These are phyloP conservation scores for Fusarium temperatum DNA, from an alignment of 2,329 filamentous ascomycete genomes.

Conservation along the genomic window DNA sequence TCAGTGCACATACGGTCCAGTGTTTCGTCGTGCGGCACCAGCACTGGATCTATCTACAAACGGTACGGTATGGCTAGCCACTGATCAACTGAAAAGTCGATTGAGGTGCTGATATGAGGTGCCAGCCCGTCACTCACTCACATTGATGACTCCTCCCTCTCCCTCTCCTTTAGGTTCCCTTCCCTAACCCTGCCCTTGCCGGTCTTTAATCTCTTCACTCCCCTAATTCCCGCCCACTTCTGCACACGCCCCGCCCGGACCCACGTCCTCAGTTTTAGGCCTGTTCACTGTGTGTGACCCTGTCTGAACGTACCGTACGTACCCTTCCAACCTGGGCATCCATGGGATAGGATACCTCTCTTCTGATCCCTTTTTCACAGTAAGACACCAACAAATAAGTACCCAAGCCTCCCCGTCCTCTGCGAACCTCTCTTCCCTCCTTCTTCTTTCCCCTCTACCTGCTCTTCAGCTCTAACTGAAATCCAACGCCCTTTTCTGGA, in stretches of 20 bases:
- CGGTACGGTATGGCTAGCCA: background rate
- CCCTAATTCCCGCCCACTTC: conserved; percentile 30
- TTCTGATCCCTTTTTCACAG: conserved; percentile 19
- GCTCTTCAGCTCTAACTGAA: conserved; percentile 45
- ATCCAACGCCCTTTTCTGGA: conserved; percentile 47
- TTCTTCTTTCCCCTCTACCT: conserved; percentile 47
- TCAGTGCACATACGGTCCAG: background rate
- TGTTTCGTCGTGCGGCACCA: background rate
- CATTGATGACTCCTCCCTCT: background rate
- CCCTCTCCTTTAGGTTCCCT: conserved; percentile 1
- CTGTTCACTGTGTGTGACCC: conserved; percentile 21
- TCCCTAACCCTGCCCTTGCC: background rate
- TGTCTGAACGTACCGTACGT: background rate
- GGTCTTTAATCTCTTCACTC: conserved; percentile 32
- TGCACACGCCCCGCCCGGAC: conserved; percentile 29
- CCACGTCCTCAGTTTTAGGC: conserved; percentile 21
- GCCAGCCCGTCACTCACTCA: background rate
- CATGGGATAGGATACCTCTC: background rate
- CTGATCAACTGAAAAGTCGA: background rate
- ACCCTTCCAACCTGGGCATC: background rate
- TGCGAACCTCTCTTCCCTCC: conserved; percentile 38
- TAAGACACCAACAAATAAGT: conserved; percentile 51
- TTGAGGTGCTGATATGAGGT: background rate
- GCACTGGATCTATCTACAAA: background rate
- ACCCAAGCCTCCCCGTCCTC: conserved; percentile 49